Evolutionary conservation across 257 asterid species (phyloP).

Genomic region (Salvia rosmarinus): DNA sequence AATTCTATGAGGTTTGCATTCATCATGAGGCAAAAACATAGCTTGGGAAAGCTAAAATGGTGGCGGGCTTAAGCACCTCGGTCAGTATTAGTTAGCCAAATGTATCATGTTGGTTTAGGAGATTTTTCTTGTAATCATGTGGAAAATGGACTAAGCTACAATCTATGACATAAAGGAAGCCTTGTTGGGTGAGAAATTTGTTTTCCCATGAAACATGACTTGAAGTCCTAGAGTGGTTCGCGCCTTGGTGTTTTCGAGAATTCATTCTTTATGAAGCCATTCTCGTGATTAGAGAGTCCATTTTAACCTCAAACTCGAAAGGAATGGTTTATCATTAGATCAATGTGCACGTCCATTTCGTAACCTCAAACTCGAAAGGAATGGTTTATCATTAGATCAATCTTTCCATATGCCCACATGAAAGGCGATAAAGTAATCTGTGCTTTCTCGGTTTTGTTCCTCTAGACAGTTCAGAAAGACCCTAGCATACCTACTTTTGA

Average conservation of each 20-base stretch:
- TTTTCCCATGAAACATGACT: background rate
- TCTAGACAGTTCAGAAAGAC: slow-evolving; percentile 99
- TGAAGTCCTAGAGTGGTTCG: slow-evolving; percentile 6
- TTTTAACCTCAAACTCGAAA: background rate
- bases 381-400: slow-evolving; percentile 14
- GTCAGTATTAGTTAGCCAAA: background rate
- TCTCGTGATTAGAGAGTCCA: slow-evolving; percentile 8
- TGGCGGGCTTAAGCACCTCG: no score
- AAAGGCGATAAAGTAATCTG: slow-evolving; percentile 32
- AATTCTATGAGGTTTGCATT: slow-evolving; percentile 3
- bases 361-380: background rate
- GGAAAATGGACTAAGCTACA: background rate
- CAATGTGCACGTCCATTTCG: no score
- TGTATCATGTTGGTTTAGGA: slow-evolving; percentile 19
- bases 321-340: background rate
- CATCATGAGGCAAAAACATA: no score
- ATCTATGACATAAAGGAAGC: background rate
- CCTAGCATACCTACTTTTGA: slow-evolving; percentile 75
- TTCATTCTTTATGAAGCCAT: slow-evolving; percentile 16
- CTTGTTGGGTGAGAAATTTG: slow-evolving; percentile 4
- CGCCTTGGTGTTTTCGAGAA: background rate
- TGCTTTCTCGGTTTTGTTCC: slow-evolving; percentile 34
- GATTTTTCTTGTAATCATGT: slow-evolving; percentile 7
- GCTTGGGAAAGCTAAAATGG: no score
- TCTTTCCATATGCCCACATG: slow-evolving; percentile 9